Conservation (phyloP, 2,329 filamentous ascomycete genomes). For the Colletotrichum eleusines region DNA sequence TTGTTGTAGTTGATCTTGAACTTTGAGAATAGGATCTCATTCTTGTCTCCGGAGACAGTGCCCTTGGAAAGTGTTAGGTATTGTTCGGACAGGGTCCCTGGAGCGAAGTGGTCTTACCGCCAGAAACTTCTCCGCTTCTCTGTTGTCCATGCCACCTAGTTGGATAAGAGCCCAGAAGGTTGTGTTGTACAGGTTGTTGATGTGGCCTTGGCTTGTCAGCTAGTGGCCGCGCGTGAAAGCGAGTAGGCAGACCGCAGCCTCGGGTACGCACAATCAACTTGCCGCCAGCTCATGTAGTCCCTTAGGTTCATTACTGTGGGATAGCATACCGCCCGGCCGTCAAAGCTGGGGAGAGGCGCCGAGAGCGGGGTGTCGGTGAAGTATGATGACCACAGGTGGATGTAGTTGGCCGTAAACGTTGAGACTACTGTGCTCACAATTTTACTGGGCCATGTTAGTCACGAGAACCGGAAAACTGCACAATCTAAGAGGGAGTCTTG, state of each 20-base stretch:
- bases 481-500: conserved; percentile 53
- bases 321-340: conserved; percentile 91
- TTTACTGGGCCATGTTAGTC: conserved; percentile 70
- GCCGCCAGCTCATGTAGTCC: conserved; percentile 97
- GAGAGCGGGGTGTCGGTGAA: conserved; percentile 80
- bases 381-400: conserved; percentile 81
- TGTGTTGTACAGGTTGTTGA: conserved; percentile 99
- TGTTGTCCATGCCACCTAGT: conserved; percentile 78
- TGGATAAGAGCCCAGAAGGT: conserved; percentile 93
- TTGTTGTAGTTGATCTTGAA: conserved; percentile 99
- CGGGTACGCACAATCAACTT: conserved; percentile 84
- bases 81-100: neutral
- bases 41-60: conserved; percentile 88
- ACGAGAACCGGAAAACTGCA: neutral
- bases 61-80: conserved; percentile 64
- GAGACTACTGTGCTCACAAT: conserved; percentile 91
- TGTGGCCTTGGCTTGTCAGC: conserved; percentile 74
- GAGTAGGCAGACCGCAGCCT: neutral
- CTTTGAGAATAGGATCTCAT: conserved; percentile 90
- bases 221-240: neutral
- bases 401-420: conserved; percentile 92
- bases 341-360: conserved; percentile 86
- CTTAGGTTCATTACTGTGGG: conserved; percentile 84
- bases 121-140: conserved; percentile 84
- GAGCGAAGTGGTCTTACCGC: conserved; percentile 64